phyloP scores from a whole-genome alignment of 106 monocot genomes.

The Phalaenopsis equestris region DNA sequence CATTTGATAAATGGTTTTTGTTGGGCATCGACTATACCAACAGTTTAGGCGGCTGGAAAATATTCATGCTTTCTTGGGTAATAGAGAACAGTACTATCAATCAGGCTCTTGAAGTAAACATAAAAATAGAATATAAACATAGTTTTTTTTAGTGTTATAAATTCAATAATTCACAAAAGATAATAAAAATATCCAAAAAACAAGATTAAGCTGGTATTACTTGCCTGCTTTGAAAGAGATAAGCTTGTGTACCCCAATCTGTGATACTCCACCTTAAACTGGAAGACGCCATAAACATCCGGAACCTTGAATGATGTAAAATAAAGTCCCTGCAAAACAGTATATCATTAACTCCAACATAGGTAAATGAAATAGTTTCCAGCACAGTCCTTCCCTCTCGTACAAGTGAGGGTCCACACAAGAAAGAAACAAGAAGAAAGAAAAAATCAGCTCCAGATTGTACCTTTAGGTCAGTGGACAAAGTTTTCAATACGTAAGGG shows the following conservation, averaged over 20 bases:
- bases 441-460: background rate
- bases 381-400: background rate
- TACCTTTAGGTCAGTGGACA: constrained; percentile 77
- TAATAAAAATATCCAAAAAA: background rate
- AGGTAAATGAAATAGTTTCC: background rate
- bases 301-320: constrained; percentile 92
- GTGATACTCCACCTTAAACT: constrained; percentile 93
- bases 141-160: too few relatives aligned
- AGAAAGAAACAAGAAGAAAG: background rate
- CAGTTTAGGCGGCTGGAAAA: too few relatives aligned
- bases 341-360: background rate
- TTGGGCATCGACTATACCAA: too few relatives aligned
- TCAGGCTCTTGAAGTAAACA: background rate
- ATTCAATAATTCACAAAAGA: background rate
- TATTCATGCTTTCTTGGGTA: too few relatives aligned
- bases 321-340: constrained; percentile 57
- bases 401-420: background rate
- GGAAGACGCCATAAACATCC: constrained; percentile 99
- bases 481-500: constrained; percentile 81
- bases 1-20: too few relatives aligned
- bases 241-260: constrained; percentile 86
- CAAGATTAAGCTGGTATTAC: background rate
- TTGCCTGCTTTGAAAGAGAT: constrained; percentile 85
- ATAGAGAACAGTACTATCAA: too few relatives aligned
- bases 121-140: background rate